Percentiles rank a stretch among this genome's conserved stretches.
Conservation (phyloP, 495 filamentous ascomycete genomes). For the Tuber magnatum region DNA sequence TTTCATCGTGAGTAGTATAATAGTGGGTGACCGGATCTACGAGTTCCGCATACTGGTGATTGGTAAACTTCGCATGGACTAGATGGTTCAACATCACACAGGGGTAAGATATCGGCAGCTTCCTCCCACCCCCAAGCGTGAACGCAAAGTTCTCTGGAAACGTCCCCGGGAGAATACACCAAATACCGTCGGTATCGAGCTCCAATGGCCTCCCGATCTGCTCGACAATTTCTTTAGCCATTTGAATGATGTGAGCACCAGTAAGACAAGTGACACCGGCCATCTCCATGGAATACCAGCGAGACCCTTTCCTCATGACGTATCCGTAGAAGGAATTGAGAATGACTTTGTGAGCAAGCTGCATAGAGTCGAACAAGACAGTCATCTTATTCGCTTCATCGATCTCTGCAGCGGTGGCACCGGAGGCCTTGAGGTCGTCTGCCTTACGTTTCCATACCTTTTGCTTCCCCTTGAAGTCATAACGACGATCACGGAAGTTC, state of each 20-base stretch:
- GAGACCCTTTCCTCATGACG: constrained; percentile 96
- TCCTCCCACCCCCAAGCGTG: constrained; percentile 89
- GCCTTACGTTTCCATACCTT: constrained; percentile 98
- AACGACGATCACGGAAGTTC: constrained; percentile 88
- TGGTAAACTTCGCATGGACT: constrained; percentile 90
- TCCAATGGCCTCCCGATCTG: constrained; percentile 88
- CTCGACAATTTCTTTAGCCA: constrained; percentile 91
- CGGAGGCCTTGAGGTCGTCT: constrained; percentile 71
- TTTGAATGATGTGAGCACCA: constrained; percentile 93
- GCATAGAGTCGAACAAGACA: constrained; percentile 87
- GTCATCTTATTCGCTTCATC: constrained; percentile 99
- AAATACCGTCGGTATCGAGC: constrained; percentile 99
- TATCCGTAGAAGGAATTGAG: constrained; percentile 99
- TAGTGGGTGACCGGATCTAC: constrained; percentile 69
- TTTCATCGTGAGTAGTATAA: constrained; percentile 94
- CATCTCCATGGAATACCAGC: constrained; percentile 99
- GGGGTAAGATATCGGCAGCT: constrained; percentile 88
- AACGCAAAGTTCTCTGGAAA: constrained; percentile 98
- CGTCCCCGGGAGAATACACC: constrained; percentile 96
- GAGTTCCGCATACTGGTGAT: constrained; percentile 91
- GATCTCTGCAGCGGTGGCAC: constrained; percentile 67
- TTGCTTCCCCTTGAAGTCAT: constrained; percentile 96
- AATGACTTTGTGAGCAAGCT: constrained; percentile 98
- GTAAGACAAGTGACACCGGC: constrained; percentile 97
- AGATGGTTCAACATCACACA: constrained; percentile 99